A percentile compares a stretch with the other conserved stretches of the same genome.
Conservation (phyloP, 441 rosid species). For the Euphorbia corollata region DNA sequence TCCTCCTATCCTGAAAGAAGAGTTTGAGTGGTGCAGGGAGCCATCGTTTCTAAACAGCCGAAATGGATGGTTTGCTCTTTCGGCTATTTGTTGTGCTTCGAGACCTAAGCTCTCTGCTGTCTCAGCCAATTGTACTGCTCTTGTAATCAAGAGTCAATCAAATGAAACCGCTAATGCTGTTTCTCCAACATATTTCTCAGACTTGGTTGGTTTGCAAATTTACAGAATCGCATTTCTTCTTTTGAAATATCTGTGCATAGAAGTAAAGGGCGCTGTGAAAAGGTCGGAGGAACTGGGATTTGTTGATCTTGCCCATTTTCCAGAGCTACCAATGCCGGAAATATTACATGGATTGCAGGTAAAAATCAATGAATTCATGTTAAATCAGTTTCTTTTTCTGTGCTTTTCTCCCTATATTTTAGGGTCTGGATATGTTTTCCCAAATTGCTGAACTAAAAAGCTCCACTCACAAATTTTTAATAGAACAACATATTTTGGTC, state of each 20-base stretch:
- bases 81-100: conserved; percentile 52
- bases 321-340: conserved; percentile 97
- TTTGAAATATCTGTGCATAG: conserved; percentile 71
- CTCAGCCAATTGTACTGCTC: conserved; percentile 37
- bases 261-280: conserved; percentile 74
- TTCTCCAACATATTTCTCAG: conserved; percentile 63
- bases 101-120: conserved; percentile 36
- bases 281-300: conserved; percentile 87
- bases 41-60: conserved; percentile 54
- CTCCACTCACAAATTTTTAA: no score
- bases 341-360: conserved; percentile 95
- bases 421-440: no score
- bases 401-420: no score
- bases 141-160: conserved; percentile 44
- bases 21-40: conserved; percentile 54
- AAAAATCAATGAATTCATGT: conserved; percentile 5
- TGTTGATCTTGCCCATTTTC: conserved; percentile 81
- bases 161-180: conserved; percentile 32
- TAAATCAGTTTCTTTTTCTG: background rate
- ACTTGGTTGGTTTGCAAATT: conserved; percentile 74
- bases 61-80: conserved; percentile 81
- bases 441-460: no score
- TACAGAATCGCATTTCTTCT: conserved; percentile 67
- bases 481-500: no score
- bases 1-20: conserved; percentile 60